These are phyloP conservation scores for Cubamyces lactineus DNA, from an alignment of 768 basidiomycete species.

Conservation along the genomic window DNA sequence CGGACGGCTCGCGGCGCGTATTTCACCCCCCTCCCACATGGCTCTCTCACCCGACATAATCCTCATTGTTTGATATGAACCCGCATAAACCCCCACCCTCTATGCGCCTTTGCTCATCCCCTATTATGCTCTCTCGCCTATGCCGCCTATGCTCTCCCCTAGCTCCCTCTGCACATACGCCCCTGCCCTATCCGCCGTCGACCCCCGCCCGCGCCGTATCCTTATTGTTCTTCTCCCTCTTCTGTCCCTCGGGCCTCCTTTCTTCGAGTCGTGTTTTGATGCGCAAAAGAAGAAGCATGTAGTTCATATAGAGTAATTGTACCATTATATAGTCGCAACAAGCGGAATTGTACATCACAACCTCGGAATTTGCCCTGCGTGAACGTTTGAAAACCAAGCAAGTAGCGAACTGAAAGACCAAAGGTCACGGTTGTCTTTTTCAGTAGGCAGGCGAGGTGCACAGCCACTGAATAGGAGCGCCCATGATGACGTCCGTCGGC, in stretches of 20 bases:
- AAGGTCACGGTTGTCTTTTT: too few species aligned
- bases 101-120: neutral
- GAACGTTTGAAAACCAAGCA: too few species aligned
- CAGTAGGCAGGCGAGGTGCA: neutral
- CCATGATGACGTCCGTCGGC: constrained; percentile 3
- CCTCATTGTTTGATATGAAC: constrained; percentile 1
- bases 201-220: constrained; percentile 13
- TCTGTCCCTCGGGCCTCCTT: neutral
- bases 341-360: neutral
- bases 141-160: neutral
- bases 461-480: neutral
- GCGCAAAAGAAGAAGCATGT: neutral
- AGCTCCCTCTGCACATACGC: neutral
- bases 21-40: neutral
- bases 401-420: too few species aligned
- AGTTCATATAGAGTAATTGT: neutral
- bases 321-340: neutral
- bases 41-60: neutral
- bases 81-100: neutral
- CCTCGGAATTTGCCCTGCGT: too few species aligned
- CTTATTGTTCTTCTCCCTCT: constrained; percentile 10
- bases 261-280: neutral
- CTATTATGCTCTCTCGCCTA: neutral
- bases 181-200: neutral
- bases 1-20: constrained; percentile 12